These are phyloP conservation scores for Euryodendron excelsum DNA, from an alignment of 148 eudicot species.

Conservation along the genomic window DNA sequence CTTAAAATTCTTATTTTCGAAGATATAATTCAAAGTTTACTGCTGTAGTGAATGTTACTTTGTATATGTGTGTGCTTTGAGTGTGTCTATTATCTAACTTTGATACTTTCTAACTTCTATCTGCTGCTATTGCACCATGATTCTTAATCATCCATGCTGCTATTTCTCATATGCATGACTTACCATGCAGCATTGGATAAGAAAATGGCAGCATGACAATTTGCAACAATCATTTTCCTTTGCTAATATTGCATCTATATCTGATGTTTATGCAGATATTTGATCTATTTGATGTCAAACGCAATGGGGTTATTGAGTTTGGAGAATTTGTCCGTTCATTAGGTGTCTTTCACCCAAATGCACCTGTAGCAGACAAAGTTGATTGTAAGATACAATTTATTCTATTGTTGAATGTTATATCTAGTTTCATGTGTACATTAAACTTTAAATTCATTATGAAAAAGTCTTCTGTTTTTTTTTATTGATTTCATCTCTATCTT, in stretches of 20 bases:
- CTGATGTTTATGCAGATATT: constrained; percentile 58
- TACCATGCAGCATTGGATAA: too few species aligned
- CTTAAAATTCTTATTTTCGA: not conserved
- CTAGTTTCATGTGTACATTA: not conserved
- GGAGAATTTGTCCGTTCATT: constrained; percentile 85
- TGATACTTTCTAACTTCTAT: too few species aligned
- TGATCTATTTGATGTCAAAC: constrained; percentile 71
- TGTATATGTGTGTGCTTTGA: not conserved
- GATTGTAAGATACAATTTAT: constrained; percentile 43
- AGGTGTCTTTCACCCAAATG: constrained; percentile 79
- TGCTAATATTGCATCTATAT: too few species aligned
- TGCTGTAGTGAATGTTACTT: not conserved
- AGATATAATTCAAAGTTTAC: not conserved
- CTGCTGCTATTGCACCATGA: too few species aligned
- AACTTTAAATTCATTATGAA: not conserved
- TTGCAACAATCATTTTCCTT: too few species aligned
- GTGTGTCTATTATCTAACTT: not conserved
- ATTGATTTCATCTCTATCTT: not conserved
- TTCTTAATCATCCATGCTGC: too few species aligned
- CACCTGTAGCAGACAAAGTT: constrained; percentile 59
- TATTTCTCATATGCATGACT: too few species aligned
- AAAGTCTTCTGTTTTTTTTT: not conserved
- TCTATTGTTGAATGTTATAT: not conserved
- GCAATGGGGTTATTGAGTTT: constrained; percentile 84
- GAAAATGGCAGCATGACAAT: too few species aligned